phyloP scores from a whole-genome alignment of 202 grass and related monocot genomes.

The Miscanthus sacchariflorus region DNA sequence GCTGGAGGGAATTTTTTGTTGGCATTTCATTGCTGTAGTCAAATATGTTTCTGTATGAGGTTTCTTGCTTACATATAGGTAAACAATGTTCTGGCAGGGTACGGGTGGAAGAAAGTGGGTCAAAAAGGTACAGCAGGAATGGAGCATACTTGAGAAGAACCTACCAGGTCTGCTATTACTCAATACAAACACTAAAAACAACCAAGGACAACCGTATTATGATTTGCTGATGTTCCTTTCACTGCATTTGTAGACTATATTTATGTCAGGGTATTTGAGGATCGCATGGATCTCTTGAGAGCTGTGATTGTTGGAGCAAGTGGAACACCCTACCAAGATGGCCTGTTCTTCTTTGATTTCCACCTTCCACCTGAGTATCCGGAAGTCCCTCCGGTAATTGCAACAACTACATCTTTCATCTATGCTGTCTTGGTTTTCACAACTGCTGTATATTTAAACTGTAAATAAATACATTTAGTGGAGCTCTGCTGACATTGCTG shows the following conservation, averaged over 20 bases:
- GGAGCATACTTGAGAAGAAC: conserved; percentile 98
- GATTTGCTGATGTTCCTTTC: conserved; percentile 49
- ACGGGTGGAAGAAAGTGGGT: conserved; percentile 89
- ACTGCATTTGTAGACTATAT: conserved; percentile 80
- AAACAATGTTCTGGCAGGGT: conserved; percentile 58
- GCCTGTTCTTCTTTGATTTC: conserved; percentile 99
- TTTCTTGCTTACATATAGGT: conserved; percentile 38
- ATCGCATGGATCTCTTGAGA: conserved; percentile 94
- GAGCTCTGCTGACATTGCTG: conserved; percentile 19
- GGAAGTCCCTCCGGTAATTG: conserved; percentile 90
- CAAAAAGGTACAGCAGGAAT: conserved; percentile 97
- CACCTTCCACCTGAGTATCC: conserved; percentile 90
- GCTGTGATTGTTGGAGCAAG: conserved; percentile 93
- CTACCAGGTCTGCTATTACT: conserved; percentile 70
- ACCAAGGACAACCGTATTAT: conserved; percentile 19
- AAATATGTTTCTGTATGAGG: background rate
- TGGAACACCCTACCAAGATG: conserved; percentile 97
- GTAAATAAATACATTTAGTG: conserved; percentile 10
- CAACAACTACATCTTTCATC: conserved; percentile 7
- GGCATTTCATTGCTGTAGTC: conserved; percentile 19
- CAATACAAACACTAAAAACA: conserved; percentile 18
- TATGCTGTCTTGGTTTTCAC: background rate
- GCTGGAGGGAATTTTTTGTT: background rate
- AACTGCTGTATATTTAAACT: background rate
- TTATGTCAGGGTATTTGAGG: conserved; percentile 98